Percentiles rank a stretch among this genome's conserved stretches.
These are phyloP conservation scores for Aspergillus bertholletiae DNA, from an alignment of 495 filamentous ascomycete species.

Conservation along the genomic window DNA sequence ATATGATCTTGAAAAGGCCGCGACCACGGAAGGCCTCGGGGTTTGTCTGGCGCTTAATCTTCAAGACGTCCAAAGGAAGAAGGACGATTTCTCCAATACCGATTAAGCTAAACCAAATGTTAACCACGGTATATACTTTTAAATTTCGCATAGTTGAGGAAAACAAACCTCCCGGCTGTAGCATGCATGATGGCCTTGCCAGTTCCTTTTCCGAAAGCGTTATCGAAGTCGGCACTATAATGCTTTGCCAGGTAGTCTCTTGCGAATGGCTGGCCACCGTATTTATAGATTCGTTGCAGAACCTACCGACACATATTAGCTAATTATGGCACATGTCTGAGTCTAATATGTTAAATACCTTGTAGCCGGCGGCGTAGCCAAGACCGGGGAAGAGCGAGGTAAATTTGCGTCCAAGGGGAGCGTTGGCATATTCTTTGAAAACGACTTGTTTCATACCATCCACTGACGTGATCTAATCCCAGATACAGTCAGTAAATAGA, in stretches of 20 bases:
- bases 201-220: slow-evolving; percentile 88
- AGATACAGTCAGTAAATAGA: neutral
- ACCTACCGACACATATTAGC: slow-evolving; percentile 44
- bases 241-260: slow-evolving; percentile 84
- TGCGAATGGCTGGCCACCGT: slow-evolving; percentile 93
- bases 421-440: slow-evolving; percentile 84
- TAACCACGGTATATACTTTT: no score
- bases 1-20: slow-evolving; percentile 82
- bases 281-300: slow-evolving; percentile 97
- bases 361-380: slow-evolving; percentile 97
- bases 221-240: slow-evolving; percentile 79
- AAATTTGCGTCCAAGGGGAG: slow-evolving; percentile 69
- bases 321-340: neutral
- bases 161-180: slow-evolving; percentile 77
- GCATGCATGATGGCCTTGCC: slow-evolving; percentile 99
- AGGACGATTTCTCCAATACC: slow-evolving; percentile 97
- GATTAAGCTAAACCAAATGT: slow-evolving; percentile 62
- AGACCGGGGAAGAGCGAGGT: slow-evolving; percentile 95
- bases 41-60: slow-evolving; percentile 99
- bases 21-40: slow-evolving; percentile 95
- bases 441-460: slow-evolving; percentile 79
- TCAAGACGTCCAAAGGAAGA: slow-evolving; percentile 91
- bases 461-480: slow-evolving; percentile 52
- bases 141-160: neutral
- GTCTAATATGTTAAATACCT: slow-evolving; percentile 50